These are phyloP conservation scores for Chaetomiaceae sp. DNA, from an alignment of 2,329 filamentous ascomycete genomes.

Conservation along the genomic window DNA sequence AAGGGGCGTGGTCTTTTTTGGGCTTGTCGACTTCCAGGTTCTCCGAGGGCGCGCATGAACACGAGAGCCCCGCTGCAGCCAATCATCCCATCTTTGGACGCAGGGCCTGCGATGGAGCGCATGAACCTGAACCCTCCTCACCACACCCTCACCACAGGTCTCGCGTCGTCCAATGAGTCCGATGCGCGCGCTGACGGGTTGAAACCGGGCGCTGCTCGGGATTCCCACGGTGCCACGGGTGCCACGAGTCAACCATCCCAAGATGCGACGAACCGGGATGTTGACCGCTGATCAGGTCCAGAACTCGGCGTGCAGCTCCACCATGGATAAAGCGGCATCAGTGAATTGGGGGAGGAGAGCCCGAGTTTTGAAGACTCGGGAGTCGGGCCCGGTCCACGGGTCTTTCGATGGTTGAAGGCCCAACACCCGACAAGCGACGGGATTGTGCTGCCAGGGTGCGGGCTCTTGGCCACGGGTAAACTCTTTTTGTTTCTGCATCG, in stretches of 20 bases:
- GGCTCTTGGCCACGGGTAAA: background rate
- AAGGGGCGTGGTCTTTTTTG: background rate
- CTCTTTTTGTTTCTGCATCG: background rate
- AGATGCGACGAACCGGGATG: background rate
- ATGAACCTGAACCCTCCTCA: too few relatives aligned
- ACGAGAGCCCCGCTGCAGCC: slow-evolving; percentile 4
- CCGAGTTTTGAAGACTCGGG: background rate
- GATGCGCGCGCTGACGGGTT: slow-evolving; percentile 10
- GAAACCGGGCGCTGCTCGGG: background rate
- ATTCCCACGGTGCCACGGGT: background rate
- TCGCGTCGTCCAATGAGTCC: slow-evolving; percentile 10
- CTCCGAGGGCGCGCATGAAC: slow-evolving; percentile 13
- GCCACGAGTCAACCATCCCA: background rate
- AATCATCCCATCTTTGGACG: slow-evolving; percentile 11
- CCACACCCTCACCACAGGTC: slow-evolving; percentile 7
- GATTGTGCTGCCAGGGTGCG: too few relatives aligned
- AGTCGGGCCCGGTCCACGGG: background rate
- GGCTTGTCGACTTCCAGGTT: background rate
- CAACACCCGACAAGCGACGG: too few relatives aligned
- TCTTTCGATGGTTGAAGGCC: too few relatives aligned
- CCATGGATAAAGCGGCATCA: background rate
- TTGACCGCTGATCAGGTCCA: background rate
- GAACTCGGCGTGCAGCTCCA: background rate
- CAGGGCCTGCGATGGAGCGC: slow-evolving; percentile 3
- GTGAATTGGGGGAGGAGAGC: background rate